These are phyloP conservation scores for Bipolaris oryzae DNA, from an alignment of 2,329 filamentous ascomycete genomes.

Conservation along the genomic window DNA sequence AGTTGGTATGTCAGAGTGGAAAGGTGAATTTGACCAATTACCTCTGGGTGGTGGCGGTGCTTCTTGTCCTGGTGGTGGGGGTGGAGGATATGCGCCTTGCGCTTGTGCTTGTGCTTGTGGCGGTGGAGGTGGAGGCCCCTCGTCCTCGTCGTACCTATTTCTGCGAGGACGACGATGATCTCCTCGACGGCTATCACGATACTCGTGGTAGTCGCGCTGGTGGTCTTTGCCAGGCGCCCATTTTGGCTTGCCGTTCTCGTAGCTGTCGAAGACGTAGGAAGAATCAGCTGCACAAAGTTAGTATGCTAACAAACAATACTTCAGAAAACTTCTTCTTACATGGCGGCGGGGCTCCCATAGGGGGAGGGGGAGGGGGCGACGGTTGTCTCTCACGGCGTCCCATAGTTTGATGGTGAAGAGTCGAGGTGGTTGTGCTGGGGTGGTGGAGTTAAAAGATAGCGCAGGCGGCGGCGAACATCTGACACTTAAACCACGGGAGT, in stretches of 20 bases:
- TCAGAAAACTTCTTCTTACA: not conserved
- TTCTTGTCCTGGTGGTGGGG: slow-evolving; percentile 11
- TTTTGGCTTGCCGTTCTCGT: slow-evolving; percentile 37
- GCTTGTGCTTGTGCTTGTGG: not conserved
- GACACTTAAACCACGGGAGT: slow-evolving; percentile 20
- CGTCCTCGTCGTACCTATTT: slow-evolving; percentile 22
- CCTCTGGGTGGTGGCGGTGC: slow-evolving; percentile 16
- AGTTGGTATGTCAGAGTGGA: not conserved
- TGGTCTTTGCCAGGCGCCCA: slow-evolving; percentile 33
- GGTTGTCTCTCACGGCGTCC: slow-evolving; percentile 27
- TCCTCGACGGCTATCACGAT: slow-evolving; percentile 28
- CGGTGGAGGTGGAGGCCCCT: slow-evolving; percentile 20
- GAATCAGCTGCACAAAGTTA: slow-evolving; percentile 21
- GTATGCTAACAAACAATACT: not conserved
- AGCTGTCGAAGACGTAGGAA: slow-evolving; percentile 36
- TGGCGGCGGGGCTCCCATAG: slow-evolving; percentile 19
- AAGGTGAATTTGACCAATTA: not conserved
- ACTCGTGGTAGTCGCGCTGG: slow-evolving; percentile 29
- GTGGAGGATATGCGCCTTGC: slow-evolving; percentile 8
- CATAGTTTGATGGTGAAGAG: slow-evolving; percentile 18
- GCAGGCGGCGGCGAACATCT: slow-evolving; percentile 13
- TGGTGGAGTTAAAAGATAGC: slow-evolving; percentile 1
- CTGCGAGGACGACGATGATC: slow-evolving; percentile 26
- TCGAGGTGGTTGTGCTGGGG: not conserved
- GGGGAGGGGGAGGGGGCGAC: slow-evolving; percentile 27